Percentiles rank a stretch among this genome's conserved stretches.
phyloP scores from a whole-genome alignment of 2,329 filamentous ascomycete genomes.

The Pseudopithomyces maydicus region DNA sequence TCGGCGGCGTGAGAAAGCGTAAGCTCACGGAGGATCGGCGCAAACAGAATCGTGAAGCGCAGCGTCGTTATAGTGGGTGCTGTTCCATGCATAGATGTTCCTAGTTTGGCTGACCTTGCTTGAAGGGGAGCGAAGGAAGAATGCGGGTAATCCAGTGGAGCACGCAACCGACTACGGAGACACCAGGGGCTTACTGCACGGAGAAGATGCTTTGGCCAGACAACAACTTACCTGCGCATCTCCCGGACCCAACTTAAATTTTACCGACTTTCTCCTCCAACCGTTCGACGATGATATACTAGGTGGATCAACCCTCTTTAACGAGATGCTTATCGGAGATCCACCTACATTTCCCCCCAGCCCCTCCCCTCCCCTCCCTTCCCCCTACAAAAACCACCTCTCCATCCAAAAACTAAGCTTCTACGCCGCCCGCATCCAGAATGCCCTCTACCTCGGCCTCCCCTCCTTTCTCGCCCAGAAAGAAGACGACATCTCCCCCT shows the following conservation, averaged over 20 bases:
- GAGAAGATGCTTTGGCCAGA: neutral
- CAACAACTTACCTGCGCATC: neutral
- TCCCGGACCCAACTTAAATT: neutral
- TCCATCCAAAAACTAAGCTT: neutral
- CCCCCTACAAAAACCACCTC: neutral
- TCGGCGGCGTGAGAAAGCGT: neutral
- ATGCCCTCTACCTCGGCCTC: neutral
- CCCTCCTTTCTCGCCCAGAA: neutral
- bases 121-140: slow-evolving; percentile 2
- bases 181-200: neutral
- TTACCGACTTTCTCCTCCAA: neutral
- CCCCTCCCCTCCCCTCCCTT: neutral
- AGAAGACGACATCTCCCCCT: neutral
- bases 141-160: neutral
- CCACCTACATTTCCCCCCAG: neutral
- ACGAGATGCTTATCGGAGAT: neutral
- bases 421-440: neutral
- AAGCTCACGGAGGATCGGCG: neutral
- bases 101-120: neutral
- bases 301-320: neutral
- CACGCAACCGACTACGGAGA: neutral
- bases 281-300: neutral
- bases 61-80: neutral
- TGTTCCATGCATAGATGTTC: neutral
- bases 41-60: slow-evolving; percentile 4